phyloP scores from a whole-genome alignment of 495 filamentous ascomycete genomes.

The Aspergillus sclerotiicarbonarius region DNA sequence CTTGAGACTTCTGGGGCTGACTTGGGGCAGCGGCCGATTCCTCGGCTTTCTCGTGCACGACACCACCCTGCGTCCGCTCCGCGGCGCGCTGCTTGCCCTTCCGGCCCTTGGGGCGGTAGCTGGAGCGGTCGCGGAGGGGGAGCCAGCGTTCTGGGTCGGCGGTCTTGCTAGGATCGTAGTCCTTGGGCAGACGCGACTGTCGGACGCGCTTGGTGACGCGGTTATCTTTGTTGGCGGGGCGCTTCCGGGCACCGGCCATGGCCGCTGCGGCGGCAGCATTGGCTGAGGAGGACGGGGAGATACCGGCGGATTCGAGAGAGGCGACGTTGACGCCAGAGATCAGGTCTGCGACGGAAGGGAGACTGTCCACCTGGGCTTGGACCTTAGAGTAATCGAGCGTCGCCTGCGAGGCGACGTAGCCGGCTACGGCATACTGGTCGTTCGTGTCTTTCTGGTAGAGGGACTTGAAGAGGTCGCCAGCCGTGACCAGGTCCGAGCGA shows the following conservation, averaged over 20 bases:
- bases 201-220: slow-evolving; percentile 62
- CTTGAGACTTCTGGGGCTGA: slow-evolving; percentile 37
- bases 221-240: slow-evolving; percentile 48
- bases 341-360: slow-evolving; percentile 66
- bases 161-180: slow-evolving; percentile 70
- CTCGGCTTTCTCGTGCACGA: slow-evolving; percentile 65
- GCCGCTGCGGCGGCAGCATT: slow-evolving; percentile 36
- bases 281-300: slow-evolving; percentile 56
- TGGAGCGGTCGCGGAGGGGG: slow-evolving; percentile 81
- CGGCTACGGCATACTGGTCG: slow-evolving; percentile 69
- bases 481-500: slow-evolving; percentile 60
- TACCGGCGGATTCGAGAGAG: slow-evolving; percentile 72
- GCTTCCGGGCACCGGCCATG: slow-evolving; percentile 53
- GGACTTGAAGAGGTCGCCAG: slow-evolving; percentile 70
- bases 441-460: slow-evolving; percentile 60
- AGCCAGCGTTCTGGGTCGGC: slow-evolving; percentile 91
- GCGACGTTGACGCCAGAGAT: slow-evolving; percentile 64
- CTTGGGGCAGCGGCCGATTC: slow-evolving; percentile 53
- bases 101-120: slow-evolving; percentile 83
- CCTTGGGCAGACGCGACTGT: slow-evolving; percentile 71
- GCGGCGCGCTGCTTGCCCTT: slow-evolving; percentile 82
- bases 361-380: slow-evolving; percentile 55
- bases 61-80: slow-evolving; percentile 81
- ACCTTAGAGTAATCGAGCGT: slow-evolving; percentile 61
- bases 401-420: slow-evolving; percentile 80